A percentile compares a stretch with the other conserved stretches of the same genome.
phyloP scores from a whole-genome alignment of 257 asterid genomes.

The Solanum chmielewskii region DNA sequence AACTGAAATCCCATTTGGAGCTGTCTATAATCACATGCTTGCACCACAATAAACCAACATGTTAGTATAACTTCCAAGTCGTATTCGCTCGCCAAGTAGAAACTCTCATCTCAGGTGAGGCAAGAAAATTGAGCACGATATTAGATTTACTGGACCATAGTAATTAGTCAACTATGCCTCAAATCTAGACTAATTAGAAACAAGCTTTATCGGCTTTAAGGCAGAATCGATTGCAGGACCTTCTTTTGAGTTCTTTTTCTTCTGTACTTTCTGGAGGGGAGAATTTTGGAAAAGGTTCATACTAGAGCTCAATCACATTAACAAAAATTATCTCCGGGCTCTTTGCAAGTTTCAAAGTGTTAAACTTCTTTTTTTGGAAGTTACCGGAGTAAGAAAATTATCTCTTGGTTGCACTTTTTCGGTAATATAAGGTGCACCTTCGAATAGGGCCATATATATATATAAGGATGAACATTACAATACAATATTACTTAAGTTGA shows the following conservation, averaged over 20 bases:
- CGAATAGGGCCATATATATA: neutral
- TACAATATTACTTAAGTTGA: neutral
- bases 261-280: neutral
- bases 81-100: neutral
- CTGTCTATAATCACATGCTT: neutral
- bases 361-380: neutral
- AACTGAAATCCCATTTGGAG: neutral
- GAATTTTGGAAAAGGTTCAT: neutral
- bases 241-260: neutral
- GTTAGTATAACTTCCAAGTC: neutral
- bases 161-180: neutral
- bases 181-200: neutral
- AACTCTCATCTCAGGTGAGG: neutral
- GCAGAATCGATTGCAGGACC: neutral
- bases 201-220: neutral
- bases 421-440: neutral
- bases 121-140: neutral
- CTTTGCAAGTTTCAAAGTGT: neutral
- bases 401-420: neutral
- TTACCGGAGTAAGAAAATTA: too few relatives aligned
- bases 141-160: neutral
- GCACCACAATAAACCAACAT: neutral
- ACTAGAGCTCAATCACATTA: neutral
- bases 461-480: neutral
- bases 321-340: neutral